phyloP scores from a whole-genome alignment of 352 stramenopile species.

The Bremia lactucae region DNA sequence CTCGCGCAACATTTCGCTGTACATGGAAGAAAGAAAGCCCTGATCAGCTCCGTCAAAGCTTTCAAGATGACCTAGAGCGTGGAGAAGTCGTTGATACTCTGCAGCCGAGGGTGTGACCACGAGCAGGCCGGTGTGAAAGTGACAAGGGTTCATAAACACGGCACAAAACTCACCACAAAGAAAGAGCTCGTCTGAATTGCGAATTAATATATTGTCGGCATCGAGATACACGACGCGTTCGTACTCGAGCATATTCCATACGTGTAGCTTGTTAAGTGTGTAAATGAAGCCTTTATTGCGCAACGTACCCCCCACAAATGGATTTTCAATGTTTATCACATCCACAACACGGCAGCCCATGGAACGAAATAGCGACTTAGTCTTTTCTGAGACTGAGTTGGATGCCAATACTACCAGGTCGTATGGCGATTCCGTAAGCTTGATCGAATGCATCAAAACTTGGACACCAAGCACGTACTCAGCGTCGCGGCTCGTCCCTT shows the following conservation, averaged over 20 bases:
- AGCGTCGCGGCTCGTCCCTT: conserved; percentile 68
- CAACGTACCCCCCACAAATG: conserved; percentile 63
- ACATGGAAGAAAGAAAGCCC: conserved; percentile 81
- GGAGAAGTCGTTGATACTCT: conserved; percentile 66
- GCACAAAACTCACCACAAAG: conserved; percentile 79
- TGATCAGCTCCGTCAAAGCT: conserved; percentile 79
- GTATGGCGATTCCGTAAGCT: conserved; percentile 68
- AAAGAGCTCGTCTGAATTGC: conserved; percentile 85
- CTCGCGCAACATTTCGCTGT: conserved; percentile 64
- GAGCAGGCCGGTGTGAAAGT: conserved; percentile 83
- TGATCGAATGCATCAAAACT: conserved; percentile 81
- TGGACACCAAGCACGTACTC: conserved; percentile 81
- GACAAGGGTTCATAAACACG: conserved; percentile 87
- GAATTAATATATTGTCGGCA: conserved; percentile 85
- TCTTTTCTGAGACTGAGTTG: conserved; percentile 69
- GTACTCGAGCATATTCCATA: conserved; percentile 87
- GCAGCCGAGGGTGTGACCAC: conserved; percentile 65
- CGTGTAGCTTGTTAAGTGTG: conserved; percentile 86
- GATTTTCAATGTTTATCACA: conserved; percentile 83
- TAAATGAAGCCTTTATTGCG: conserved; percentile 86
- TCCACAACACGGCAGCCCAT: conserved; percentile 79
- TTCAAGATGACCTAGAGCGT: conserved; percentile 46
- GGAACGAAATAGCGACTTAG: conserved; percentile 63
- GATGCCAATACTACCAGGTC: conserved; percentile 82
- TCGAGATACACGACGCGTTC: conserved; percentile 87